Conservation (phyloP, 225 moss, liverwort and hornwort species). For the Thuidium tamariscinum region DNA sequence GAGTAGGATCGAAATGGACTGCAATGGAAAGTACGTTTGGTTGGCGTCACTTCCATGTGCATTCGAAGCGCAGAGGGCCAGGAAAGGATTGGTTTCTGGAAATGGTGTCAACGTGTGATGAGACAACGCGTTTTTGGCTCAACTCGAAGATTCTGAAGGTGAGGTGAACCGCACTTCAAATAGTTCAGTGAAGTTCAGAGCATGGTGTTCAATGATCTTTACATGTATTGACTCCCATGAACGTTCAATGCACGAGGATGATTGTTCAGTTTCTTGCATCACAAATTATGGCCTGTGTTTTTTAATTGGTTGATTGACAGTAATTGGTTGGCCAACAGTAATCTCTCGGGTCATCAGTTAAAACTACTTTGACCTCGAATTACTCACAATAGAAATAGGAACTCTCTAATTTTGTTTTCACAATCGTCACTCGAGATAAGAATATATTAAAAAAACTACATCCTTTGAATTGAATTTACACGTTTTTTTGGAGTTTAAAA, state of each 20-base stretch:
- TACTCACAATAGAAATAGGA: not conserved
- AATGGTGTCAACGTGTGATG: constrained; percentile 91
- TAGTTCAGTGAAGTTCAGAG: not conserved
- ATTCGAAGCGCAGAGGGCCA: constrained; percentile 60
- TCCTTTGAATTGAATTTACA: not conserved
- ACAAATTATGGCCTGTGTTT: not conserved
- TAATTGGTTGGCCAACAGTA: not conserved
- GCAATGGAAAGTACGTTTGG: constrained; percentile 95
- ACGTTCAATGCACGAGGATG: not conserved
- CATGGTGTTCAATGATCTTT: not conserved
- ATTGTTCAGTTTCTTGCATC: not conserved
- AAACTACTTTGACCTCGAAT: not conserved
- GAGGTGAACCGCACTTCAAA: not conserved
- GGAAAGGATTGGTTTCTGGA: constrained; percentile 93
- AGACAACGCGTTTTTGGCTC: constrained; percentile 77
- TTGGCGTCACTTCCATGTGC: constrained; percentile 87
- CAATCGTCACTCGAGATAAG: not conserved
- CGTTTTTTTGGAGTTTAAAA: not conserved
- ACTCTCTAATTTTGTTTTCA: not conserved
- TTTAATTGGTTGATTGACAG: not conserved
- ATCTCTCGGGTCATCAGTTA: not conserved
- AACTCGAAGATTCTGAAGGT: constrained; percentile 83
- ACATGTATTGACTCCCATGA: not conserved
- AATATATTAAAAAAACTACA: no score
- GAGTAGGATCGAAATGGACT: constrained; percentile 90